Conservation (phyloP, 2,329 filamentous ascomycete genomes). For the Acephala macrosclerotiorum region DNA sequence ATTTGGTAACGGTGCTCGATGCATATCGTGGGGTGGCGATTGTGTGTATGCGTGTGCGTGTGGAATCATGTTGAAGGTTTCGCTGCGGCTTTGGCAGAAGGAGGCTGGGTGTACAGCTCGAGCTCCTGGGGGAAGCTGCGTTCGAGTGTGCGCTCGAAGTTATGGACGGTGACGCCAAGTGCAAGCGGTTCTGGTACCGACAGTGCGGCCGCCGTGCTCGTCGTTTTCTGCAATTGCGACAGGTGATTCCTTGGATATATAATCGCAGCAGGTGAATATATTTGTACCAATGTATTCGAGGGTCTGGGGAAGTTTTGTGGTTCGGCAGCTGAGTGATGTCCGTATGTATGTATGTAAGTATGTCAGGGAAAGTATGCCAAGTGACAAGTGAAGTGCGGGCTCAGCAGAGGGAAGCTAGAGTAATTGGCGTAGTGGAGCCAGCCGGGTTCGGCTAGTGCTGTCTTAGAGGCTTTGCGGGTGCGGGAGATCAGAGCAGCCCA, state of each 20-base stretch:
- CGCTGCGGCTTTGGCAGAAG: neutral
- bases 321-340: neutral
- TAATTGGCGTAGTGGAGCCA: conserved; percentile 1
- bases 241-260: neutral
- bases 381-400: conserved; percentile 5
- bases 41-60: neutral
- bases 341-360: neutral
- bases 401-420: neutral
- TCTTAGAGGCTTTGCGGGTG: no score
- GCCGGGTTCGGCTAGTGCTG: no score
- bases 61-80: neutral
- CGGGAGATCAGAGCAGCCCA: no score
- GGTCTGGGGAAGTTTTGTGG: neutral
- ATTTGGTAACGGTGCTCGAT: conserved; percentile 1
- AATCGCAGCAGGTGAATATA: neutral
- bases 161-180: neutral
- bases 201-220: neutral
- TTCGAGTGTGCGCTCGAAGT: neutral
- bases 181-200: neutral
- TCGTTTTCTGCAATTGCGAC: conserved; percentile 1
- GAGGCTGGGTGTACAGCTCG: conserved; percentile 1
- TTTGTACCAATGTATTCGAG: neutral
- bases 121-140: conserved; percentile 2
- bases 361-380: neutral
- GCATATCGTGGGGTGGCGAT: neutral